Evolutionary conservation across 1,139 yeast species (phyloP), one percentile per base, ranked within the genome.

Genomic region (Debaryomyces sp.): DNA sequence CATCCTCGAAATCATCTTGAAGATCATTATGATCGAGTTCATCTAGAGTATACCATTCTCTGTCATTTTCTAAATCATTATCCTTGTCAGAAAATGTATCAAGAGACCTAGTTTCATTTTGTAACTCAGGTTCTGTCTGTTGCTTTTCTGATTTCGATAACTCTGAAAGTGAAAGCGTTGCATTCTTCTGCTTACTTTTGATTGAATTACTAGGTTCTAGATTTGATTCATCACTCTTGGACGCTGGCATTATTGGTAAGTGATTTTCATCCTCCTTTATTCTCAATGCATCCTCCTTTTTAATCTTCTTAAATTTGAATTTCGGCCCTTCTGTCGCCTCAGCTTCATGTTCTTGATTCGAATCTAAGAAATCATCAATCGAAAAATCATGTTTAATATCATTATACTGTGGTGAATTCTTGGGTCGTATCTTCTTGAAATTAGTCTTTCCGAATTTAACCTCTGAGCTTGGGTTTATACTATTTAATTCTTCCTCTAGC

Each of bases 31-130:
- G 57, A 7, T 62, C 59, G n/a, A 54, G 50, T 50, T 75, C 81
- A 42, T 77, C 81, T 17, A 67, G 62, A 51, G 65, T 64, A 54
- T 78, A 78, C 82, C 82, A 77, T 42, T 75, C 79, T 42, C 81
- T 56, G 52, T 78, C 80, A 46, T 66, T 64, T 46, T 68, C 74
- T 3, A 68, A 40, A 40, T 62, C 62, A 2, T 47, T 37, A 10
- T 48, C 56, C 39, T 47, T 43, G 24, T 43, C 49, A 29, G 39
- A 12, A 9, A 32, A 24, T 24, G 23, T n/a, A 39, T 26, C 33
- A 17, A 15, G 15, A 15, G 10, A 17, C 24, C 18, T 6, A 18
- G 52, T 50, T 15, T 43, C 53, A 22, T 42, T 52, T 10, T 50
- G 54, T 13, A 49, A 39, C 10, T 50, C 40, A 4, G 50, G 45